These are phyloP conservation scores for Stephania yunnanensis DNA, from an alignment of 164 flowering plant species.

Conservation along the genomic window DNA sequence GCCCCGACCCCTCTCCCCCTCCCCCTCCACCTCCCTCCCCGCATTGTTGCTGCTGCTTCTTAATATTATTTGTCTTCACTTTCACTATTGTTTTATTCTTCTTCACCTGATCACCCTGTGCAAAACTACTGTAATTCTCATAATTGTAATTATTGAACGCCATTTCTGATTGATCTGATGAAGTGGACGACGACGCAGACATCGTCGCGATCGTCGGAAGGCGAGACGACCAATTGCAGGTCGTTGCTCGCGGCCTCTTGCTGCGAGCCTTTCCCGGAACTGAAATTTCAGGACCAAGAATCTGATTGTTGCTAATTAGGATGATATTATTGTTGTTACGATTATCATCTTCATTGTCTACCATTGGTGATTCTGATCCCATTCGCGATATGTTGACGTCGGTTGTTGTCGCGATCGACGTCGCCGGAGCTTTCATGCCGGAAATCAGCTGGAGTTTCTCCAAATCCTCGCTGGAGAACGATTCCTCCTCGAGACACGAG, in stretches of 20 bases:
- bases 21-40: neutral
- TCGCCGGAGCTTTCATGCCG: conserved; percentile 28
- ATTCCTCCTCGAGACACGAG: conserved; percentile 85
- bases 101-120: too few species aligned
- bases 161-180: neutral
- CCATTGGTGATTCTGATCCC: conserved; percentile 7
- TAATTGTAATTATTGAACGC: too few species aligned
- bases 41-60: neutral
- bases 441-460: conserved; percentile 53
- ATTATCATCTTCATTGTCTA: neutral
- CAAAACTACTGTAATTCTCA: too few species aligned
- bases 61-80: neutral
- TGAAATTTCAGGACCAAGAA: conserved; percentile 37
- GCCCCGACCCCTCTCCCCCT: conserved; percentile 18
- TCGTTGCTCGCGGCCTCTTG: conserved; percentile 81
- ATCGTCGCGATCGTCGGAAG: conserved; percentile 27
- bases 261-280: conserved; percentile 85
- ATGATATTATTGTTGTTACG: neutral
- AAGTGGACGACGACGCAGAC: conserved; percentile 14
- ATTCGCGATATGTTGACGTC: conserved; percentile 11
- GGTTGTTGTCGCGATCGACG: conserved; percentile 1
- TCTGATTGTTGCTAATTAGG: conserved; percentile 19
- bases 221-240: conserved; percentile 76
- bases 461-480: conserved; percentile 67
- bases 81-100: neutral